Base-by-base conservation (phyloP, 768 basidiomycete species). In the Psilocybe cyanescens region DNA sequence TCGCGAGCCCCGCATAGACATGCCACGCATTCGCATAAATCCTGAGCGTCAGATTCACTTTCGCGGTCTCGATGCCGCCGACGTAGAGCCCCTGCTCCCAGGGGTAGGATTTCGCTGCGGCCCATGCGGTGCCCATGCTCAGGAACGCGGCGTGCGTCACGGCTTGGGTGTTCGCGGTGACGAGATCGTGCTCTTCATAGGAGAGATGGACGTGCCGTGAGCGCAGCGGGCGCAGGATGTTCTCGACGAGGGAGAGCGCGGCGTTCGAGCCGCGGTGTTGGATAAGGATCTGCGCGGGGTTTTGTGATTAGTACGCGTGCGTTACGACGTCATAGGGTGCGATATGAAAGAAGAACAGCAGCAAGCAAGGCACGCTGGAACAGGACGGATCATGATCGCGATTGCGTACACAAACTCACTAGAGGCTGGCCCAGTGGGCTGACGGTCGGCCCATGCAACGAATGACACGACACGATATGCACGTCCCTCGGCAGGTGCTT, bases 1-100 rank as follows among this genome's bases (percentile, higher is more conserved):
- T 94, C 1, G 97, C 97, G 17, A 99, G 85, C 1, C 97, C 97
- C 14, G 97, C 97, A 73, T 99, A 99, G 70, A 99, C 97, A 76
- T 99, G 97, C 95, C 95, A 99, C 62, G 95, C 91, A 74, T 95
- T 97, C 47, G 94, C 85, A 75, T 98, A 99, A 69, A 99, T 99
- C 0, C 97, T 93, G 17, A 97, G 85, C 64, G 92, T 88, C 74
- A 98, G 91, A 81, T 99, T 99, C 68, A 95, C 95, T 77, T 99
- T 99, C 67, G 95, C 95, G 1, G 94, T 96, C 74, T 99, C 97
- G 67, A 99, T 95, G 0, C 97, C 97, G 24, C 95, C 94, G 33
- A 97, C 94, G 75, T 99, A 99, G 51, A 92, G 87, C 1, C 94
- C 92, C 44, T 91, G 86, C 75, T 98, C 97, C 97, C 97, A 99